A percentile compares a stretch with the other conserved stretches of the same genome.
Conservation (phyloP, 805 yeast species). For the Kockiozyma suomiensis region DNA sequence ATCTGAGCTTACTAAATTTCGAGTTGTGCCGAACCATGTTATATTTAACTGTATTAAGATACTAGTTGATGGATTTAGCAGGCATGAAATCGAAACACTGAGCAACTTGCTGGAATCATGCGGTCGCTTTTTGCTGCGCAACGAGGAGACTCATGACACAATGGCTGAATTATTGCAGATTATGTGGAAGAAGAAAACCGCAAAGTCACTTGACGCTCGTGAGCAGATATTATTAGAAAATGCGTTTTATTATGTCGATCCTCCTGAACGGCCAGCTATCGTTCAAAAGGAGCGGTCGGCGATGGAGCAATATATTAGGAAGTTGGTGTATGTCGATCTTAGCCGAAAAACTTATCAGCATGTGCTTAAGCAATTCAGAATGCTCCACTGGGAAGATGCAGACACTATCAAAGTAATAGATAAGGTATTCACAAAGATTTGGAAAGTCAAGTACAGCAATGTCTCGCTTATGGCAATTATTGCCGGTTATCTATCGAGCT, state of each 20-base stretch:
- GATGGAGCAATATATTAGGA: slow-evolving; percentile 49
- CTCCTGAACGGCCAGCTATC: slow-evolving; percentile 47
- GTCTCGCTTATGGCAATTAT: slow-evolving; percentile 55
- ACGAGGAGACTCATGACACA: slow-evolving; percentile 57
- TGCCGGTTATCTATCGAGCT: slow-evolving; percentile 44
- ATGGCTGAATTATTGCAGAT: slow-evolving; percentile 67
- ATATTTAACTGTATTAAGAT: slow-evolving; percentile 72
- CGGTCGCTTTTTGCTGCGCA: slow-evolving; percentile 64
- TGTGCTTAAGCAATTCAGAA: slow-evolving; percentile 47
- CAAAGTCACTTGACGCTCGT: slow-evolving; percentile 53
- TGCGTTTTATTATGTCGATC: slow-evolving; percentile 40
- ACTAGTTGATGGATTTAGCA: slow-evolving; percentile 55
- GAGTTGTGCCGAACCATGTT: slow-evolving; percentile 67
- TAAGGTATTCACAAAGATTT: slow-evolving; percentile 60
- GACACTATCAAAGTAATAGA: slow-evolving; percentile 44
- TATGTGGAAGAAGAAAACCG: slow-evolving; percentile 53
- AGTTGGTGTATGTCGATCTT: slow-evolving; percentile 57
- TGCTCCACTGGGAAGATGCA: slow-evolving; percentile 52
- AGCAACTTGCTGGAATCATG: slow-evolving; percentile 71
- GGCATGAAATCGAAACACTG: slow-evolving; percentile 67
- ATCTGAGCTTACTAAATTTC: slow-evolving; percentile 75
- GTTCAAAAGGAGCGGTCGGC: slow-evolving; percentile 36
- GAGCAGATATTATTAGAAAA: slow-evolving; percentile 63
- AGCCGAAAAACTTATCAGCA: slow-evolving; percentile 43
- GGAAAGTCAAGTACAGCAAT: slow-evolving; percentile 60